Conservation (phyloP, 768 basidiomycete genomes). For the Mycena rosella region DNA sequence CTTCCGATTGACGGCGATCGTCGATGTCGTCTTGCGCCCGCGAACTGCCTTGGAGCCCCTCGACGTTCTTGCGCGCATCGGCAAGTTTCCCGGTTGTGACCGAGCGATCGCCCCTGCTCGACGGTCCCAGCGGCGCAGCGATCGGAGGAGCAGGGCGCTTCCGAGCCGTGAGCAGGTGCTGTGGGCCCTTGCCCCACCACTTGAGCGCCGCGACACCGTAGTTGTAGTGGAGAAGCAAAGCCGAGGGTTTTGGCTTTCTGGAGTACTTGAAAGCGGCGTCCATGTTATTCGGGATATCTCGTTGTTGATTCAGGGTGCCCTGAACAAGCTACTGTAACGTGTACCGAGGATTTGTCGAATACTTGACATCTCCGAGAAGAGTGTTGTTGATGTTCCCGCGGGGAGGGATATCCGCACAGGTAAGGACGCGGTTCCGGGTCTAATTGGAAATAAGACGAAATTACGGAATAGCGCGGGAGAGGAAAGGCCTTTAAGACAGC, state of each 20-base stretch:
- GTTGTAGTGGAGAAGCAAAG: slow-evolving; percentile 30
- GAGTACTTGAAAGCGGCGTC: slow-evolving; percentile 27
- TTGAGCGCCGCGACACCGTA: slow-evolving; percentile 35
- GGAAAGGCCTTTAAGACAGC: too few relatives aligned
- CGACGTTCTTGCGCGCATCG: too few relatives aligned
- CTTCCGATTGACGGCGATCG: not conserved
- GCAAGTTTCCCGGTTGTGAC: too few relatives aligned
- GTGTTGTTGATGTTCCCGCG: not conserved
- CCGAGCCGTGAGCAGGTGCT: slow-evolving; percentile 1
- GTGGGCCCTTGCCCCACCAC: slow-evolving; percentile 21
- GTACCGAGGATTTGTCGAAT: slow-evolving; percentile 4
- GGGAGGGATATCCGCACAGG: not conserved
- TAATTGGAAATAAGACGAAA: too few relatives aligned
- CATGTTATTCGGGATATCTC: slow-evolving; percentile 11
- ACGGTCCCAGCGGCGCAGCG: too few relatives aligned
- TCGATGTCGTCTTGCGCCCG: too few relatives aligned
- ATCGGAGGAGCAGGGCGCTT: slow-evolving; percentile 6
- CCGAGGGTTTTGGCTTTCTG: not conserved
- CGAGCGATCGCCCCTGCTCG: too few relatives aligned
- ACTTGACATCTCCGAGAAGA: slow-evolving; percentile 3
- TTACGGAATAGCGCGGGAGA: too few relatives aligned
- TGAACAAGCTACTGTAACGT: slow-evolving; percentile 17
- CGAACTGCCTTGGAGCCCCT: too few relatives aligned
- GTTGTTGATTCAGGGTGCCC: not conserved
- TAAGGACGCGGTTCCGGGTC: slow-evolving; percentile 14